Evolutionary conservation across 495 filamentous ascomycete species (phyloP).

Genomic region (Annulohypoxylon bovei): DNA sequence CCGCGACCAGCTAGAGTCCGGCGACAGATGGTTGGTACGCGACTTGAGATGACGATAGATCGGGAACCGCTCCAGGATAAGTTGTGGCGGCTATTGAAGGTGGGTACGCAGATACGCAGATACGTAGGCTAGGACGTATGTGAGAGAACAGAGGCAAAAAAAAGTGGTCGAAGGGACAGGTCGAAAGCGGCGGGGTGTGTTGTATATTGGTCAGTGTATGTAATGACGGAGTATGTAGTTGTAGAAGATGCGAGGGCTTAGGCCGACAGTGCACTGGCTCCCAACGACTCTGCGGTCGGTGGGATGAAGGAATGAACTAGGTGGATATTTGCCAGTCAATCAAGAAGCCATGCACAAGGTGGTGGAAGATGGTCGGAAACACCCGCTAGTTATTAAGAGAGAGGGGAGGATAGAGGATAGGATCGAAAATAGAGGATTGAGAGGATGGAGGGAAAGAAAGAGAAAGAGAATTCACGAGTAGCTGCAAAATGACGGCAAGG

Average conservation of each 20-base stretch:
- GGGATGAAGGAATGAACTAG: conserved; percentile 25
- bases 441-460: not conserved
- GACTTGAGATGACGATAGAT: conserved; percentile 30
- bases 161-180: conserved; percentile 15
- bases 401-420: conserved; percentile 3
- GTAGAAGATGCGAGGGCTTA: conserved; percentile 30
- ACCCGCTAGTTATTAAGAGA: conserved; percentile 25
- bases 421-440: not conserved
- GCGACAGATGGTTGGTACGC: conserved; percentile 24
- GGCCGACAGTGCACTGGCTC: conserved; percentile 32
- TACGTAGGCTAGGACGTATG: conserved; percentile 18
- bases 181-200: conserved; percentile 34
- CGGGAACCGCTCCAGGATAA: conserved; percentile 23
- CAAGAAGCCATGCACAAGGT: conserved; percentile 30
- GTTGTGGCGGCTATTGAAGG: conserved; percentile 12
- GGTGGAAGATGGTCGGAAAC: conserved; percentile 25
- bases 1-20: conserved; percentile 19
- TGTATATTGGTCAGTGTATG: conserved; percentile 23
- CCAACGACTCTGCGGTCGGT: conserved; percentile 35
- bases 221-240: conserved; percentile 37
- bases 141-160: conserved; percentile 2
- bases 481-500: conserved; percentile 42
- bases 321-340: conserved; percentile 25
- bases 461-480: conserved; percentile 31
- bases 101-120: conserved; percentile 25